Evolutionary conservation across 2,329 filamentous ascomycete species (phyloP).

Genomic region (Cytospora schulzeri): DNA sequence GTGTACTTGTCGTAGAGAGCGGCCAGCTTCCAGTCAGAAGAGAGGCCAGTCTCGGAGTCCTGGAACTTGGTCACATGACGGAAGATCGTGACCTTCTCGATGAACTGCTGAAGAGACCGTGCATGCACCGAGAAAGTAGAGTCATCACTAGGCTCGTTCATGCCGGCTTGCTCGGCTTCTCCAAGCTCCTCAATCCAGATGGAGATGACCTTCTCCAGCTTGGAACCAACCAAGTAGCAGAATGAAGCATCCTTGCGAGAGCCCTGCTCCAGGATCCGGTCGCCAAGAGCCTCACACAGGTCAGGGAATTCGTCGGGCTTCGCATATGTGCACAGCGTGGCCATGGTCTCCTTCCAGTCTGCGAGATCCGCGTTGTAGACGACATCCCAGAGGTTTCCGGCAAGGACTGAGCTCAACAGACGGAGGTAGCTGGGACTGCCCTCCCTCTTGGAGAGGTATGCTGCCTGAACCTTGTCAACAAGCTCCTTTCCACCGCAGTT

Average conservation of each 20-base stretch:
- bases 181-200: slow-evolving; percentile 93
- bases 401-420: slow-evolving; percentile 85
- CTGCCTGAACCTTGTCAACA: slow-evolving; percentile 88
- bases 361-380: slow-evolving; percentile 92
- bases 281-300: slow-evolving; percentile 91
- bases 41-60: slow-evolving; percentile 71
- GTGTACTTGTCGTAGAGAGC: slow-evolving; percentile 92
- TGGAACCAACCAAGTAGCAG: slow-evolving; percentile 94
- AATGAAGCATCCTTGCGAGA: slow-evolving; percentile 89
- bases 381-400: slow-evolving; percentile 97
- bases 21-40: slow-evolving; percentile 84
- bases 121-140: slow-evolving; percentile 92
- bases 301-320: slow-evolving; percentile 89
- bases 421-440: slow-evolving; percentile 89
- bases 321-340: slow-evolving; percentile 91
- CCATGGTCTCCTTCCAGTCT: slow-evolving; percentile 98
- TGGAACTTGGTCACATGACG: slow-evolving; percentile 89
- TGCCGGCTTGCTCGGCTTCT: slow-evolving; percentile 75
- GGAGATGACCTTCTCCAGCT: slow-evolving; percentile 92
- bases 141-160: slow-evolving; percentile 70
- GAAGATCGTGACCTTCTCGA: slow-evolving; percentile 98
- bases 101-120: slow-evolving; percentile 84
- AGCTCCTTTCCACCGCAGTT: slow-evolving; percentile 94
- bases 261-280: slow-evolving; percentile 79
- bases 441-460: slow-evolving; percentile 83